A percentile compares a stretch with the other conserved stretches of the same genome.
Conservation (phyloP, 768 basidiomycete genomes). For the Pisolithus orientalis region DNA sequence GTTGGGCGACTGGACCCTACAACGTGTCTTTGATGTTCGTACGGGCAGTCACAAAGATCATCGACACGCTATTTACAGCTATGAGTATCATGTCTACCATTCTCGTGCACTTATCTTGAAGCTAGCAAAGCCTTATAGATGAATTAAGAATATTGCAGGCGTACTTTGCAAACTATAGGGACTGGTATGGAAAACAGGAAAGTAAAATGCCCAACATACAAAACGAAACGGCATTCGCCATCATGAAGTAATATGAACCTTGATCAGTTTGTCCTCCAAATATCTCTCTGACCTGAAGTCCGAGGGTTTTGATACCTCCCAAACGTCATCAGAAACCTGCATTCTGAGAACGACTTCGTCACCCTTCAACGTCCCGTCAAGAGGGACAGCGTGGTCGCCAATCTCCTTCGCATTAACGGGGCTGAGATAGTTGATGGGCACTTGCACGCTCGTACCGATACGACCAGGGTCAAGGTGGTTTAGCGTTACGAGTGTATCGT, state of each 20-base stretch:
- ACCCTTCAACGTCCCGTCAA: constrained; percentile 40
- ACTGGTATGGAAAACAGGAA: background rate
- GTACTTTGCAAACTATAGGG: background rate
- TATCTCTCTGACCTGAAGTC: constrained; percentile 7
- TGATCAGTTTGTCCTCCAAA: constrained; percentile 20
- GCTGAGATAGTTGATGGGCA: constrained; percentile 36
- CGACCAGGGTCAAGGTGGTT: constrained; percentile 26
- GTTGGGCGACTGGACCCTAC: too few relatives aligned
- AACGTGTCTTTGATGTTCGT: too few relatives aligned
- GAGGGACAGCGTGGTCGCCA: constrained; percentile 45
- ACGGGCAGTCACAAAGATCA: background rate
- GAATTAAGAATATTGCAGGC: background rate
- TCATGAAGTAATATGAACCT: constrained; percentile 16
- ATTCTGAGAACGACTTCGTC: constrained; percentile 40
- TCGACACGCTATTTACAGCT: background rate
- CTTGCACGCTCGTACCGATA: constrained; percentile 29
- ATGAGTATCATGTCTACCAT: too few relatives aligned
- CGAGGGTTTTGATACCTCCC: constrained; percentile 19
- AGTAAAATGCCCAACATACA: background rate
- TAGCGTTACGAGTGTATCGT: constrained; percentile 24
- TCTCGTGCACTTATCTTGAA: too few relatives aligned
- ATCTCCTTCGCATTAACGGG: constrained; percentile 33
- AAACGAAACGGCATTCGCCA: background rate
- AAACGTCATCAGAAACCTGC: constrained; percentile 22
- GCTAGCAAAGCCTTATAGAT: too few relatives aligned